Evolutionary conservation across 305 asterid genomes (phyloP).

Genomic region (Fraxinus floribunda): DNA sequence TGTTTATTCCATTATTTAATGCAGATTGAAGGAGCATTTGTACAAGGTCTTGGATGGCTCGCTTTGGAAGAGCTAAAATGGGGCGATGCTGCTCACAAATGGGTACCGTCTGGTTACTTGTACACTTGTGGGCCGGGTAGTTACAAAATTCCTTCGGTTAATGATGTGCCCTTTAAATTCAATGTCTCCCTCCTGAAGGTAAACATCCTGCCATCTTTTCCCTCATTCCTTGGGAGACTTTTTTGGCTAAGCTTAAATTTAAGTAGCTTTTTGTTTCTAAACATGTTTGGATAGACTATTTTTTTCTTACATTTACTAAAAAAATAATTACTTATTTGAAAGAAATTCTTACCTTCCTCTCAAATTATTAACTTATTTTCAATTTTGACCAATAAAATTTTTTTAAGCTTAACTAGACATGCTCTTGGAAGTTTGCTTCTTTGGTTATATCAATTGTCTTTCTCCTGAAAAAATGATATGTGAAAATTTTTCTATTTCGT

Average conservation of each 20-base stretch:
- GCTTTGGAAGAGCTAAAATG: slow-evolving; percentile 93
- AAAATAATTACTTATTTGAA: neutral
- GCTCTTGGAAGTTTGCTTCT: neutral
- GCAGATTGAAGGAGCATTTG: slow-evolving; percentile 92
- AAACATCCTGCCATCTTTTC: slow-evolving; percentile 18
- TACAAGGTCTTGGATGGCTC: slow-evolving; percentile 97
- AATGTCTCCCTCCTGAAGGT: slow-evolving; percentile 86
- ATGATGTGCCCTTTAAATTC: slow-evolving; percentile 79
- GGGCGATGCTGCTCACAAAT: slow-evolving; percentile 89
- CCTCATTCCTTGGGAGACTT: neutral
- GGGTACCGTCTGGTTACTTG: slow-evolving; percentile 76
- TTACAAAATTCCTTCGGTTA: slow-evolving; percentile 87
- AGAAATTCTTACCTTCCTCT: neutral
- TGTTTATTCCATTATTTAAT: slow-evolving; percentile 11
- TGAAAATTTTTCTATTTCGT: neutral
- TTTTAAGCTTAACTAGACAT: neutral
- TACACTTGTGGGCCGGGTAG: slow-evolving; percentile 84
- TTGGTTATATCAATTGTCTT: neutral
- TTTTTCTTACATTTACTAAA: neutral
- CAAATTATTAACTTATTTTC: neutral
- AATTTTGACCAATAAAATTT: neutral
- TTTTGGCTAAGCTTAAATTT: neutral
- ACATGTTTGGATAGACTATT: neutral
- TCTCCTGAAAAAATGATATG: neutral
- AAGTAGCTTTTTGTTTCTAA: neutral